Evolutionary conservation across 768 basidiomycete genomes (phyloP), one percentile per base, ranked within the genome.

Genomic region (Galerina sulciceps): DNA sequence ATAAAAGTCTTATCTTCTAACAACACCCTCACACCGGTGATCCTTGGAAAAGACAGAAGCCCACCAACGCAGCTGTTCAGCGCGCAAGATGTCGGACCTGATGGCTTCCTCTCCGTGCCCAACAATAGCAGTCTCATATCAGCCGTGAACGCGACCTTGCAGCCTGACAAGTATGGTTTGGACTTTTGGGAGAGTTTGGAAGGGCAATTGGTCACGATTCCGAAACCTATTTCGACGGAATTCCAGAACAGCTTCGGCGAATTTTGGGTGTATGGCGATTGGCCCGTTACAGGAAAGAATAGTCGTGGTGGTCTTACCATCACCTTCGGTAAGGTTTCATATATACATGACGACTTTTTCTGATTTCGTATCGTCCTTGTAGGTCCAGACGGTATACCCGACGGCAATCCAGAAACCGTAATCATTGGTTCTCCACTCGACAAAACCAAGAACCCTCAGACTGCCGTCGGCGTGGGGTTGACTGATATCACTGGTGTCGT

Each of bases 121-220:
- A 84, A 81, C 65, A 86, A 87, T 60, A 69, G 73, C 11, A 81
- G 75, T 43, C 77, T 69, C 15, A 67, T 85, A 26, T 78, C 82
- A 50, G 63, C 63, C 1, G 73, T 76, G 3, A 82, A 88, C 60
- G 71, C 78, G 5, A 76, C 77, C 6, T 67, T 86, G 38, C 76
- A 79, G 51, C 85, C 85, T 1, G 75, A 80, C 31, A 69, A 74
- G 44, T 87, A 75, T 57, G 87, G 85, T 5, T 66, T 87, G 35
- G 86, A 87, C 65, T 87, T 88, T 65, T 88, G 85, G 85, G 79
- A 84, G 65, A 85, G 82, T 64, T 75, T 88, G 9, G 82, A 85
- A 59, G 85, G 85, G 2, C 80, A 83, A 62, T 71, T 87, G 3
- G 85, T 88, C 20, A 79, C 78, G 0, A 73, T 87, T 22, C 80